phyloP scores from a whole-genome alignment of 2,329 filamentous ascomycete genomes.

The Arthroderma uncinatum region DNA sequence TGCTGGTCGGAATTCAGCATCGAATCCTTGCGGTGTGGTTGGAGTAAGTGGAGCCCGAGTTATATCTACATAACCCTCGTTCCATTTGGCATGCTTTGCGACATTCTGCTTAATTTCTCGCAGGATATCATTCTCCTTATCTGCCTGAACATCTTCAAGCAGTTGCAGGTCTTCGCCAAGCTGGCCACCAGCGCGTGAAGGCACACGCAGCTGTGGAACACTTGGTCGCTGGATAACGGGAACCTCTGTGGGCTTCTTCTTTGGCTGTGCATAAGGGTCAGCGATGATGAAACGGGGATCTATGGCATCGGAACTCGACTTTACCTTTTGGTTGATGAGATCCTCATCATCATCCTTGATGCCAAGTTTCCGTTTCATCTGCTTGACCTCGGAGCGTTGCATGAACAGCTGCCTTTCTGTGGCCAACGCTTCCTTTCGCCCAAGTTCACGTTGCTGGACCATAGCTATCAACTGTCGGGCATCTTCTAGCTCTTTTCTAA shows the following conservation, averaged over 20 bases:
- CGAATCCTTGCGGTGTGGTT: slow-evolving; percentile 52
- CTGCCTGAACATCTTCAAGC: slow-evolving; percentile 63
- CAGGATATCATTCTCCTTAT: slow-evolving; percentile 71
- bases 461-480: slow-evolving; percentile 68
- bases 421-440: slow-evolving; percentile 65
- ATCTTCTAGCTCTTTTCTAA: slow-evolving; percentile 83
- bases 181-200: slow-evolving; percentile 59
- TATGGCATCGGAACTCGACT: slow-evolving; percentile 17
- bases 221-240: slow-evolving; percentile 51
- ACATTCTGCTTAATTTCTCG: slow-evolving; percentile 78
- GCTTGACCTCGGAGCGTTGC: slow-evolving; percentile 69
- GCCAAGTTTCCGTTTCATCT: slow-evolving; percentile 74
- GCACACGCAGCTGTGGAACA: slow-evolving; percentile 55
- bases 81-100: slow-evolving; percentile 82
- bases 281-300: background rate
- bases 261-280: slow-evolving; percentile 48
- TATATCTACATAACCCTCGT: slow-evolving; percentile 76
- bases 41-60: slow-evolving; percentile 78
- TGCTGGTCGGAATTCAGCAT: slow-evolving; percentile 56
- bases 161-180: slow-evolving; percentile 69
- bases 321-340: slow-evolving; percentile 84
- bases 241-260: slow-evolving; percentile 54
- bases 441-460: slow-evolving; percentile 66
- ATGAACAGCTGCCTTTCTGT: slow-evolving; percentile 71
- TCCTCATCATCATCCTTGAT: slow-evolving; percentile 93